A percentile compares a stretch with the other conserved stretches of the same genome.
Conservation (phyloP, 192 early-diverging fungal species). For the Linderina pennispora region DNA sequence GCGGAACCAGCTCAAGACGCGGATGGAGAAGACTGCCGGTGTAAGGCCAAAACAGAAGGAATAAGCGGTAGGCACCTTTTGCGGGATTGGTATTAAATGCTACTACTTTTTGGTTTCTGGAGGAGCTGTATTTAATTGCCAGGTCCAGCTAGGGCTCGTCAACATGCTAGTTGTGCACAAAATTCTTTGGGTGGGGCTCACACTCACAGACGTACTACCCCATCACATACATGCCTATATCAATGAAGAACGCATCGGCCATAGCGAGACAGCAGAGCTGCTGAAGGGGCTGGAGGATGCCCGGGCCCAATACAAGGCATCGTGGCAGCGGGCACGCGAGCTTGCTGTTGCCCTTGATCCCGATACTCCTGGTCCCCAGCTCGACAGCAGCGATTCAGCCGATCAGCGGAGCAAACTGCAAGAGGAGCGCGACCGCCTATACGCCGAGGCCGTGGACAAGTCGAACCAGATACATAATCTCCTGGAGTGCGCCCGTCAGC, state of each 20-base stretch:
- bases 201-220: no score
- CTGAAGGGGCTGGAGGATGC: slow-evolving; percentile 20
- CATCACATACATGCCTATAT: no score
- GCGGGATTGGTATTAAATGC: no score
- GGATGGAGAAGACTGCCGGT: slow-evolving; percentile 19
- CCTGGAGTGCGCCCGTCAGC: slow-evolving; percentile 30
- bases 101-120: no score
- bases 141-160: no score
- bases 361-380: background rate
- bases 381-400: slow-evolving; percentile 2
- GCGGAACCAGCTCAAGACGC: slow-evolving; percentile 27
- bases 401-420: no score
- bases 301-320: slow-evolving; percentile 19
- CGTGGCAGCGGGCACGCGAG: slow-evolving; percentile 12
- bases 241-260: no score
- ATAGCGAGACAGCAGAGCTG: slow-evolving; percentile 4
- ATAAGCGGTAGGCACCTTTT: no score
- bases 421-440: slow-evolving; percentile 12
- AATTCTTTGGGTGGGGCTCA: no score
- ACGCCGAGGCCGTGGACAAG: slow-evolving; percentile 17
- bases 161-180: no score
- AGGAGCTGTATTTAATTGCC: no score
- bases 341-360: slow-evolving; percentile 3
- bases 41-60: no score
- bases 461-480: slow-evolving; percentile 22